Evolutionary conservation across 192 early-diverging fungal genomes (phyloP).

Genomic region (Coemansia furcata): DNA sequence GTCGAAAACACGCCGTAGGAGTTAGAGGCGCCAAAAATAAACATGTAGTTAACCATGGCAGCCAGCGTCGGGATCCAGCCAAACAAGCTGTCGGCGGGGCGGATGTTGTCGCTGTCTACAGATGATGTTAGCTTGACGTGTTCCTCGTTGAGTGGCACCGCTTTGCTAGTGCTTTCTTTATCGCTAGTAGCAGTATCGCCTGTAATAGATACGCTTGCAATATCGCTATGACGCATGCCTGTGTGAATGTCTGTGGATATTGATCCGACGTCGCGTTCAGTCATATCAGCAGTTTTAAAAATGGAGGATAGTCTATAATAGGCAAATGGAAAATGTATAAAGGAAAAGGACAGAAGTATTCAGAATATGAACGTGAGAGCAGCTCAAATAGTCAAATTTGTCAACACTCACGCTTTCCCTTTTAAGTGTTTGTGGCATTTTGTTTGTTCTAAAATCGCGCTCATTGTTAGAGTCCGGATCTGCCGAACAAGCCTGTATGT

Average conservation of each 20-base stretch:
- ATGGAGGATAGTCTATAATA: not conserved
- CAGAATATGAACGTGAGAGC: not conserved
- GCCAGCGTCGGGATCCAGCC: slow-evolving; percentile 44
- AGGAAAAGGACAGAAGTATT: not conserved
- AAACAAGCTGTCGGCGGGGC: slow-evolving; percentile 28
- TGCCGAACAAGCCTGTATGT: not conserved
- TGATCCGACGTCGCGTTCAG: not conserved
- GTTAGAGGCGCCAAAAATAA: slow-evolving; percentile 37
- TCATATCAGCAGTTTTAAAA: not conserved
- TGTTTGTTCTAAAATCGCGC: not conserved
- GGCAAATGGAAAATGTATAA: not conserved
- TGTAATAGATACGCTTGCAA: not conserved
- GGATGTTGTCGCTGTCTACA: not conserved
- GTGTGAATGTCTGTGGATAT: not conserved
- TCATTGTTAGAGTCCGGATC: not conserved
- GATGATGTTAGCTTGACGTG: not conserved
- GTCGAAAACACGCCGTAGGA: slow-evolving; percentile 47
- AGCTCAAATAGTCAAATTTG: not conserved
- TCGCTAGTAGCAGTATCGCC: not conserved
- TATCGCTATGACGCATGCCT: not conserved
- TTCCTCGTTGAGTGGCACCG: slow-evolving; percentile 11
- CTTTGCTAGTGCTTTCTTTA: not conserved
- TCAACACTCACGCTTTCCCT: not conserved
- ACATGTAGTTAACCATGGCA: slow-evolving; percentile 56
- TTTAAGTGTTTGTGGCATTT: not conserved